A percentile compares a stretch with the other conserved stretches of the same genome.
These are phyloP conservation scores for Quercus agrifolia DNA, from an alignment of 306 rosid species.

Conservation along the genomic window DNA sequence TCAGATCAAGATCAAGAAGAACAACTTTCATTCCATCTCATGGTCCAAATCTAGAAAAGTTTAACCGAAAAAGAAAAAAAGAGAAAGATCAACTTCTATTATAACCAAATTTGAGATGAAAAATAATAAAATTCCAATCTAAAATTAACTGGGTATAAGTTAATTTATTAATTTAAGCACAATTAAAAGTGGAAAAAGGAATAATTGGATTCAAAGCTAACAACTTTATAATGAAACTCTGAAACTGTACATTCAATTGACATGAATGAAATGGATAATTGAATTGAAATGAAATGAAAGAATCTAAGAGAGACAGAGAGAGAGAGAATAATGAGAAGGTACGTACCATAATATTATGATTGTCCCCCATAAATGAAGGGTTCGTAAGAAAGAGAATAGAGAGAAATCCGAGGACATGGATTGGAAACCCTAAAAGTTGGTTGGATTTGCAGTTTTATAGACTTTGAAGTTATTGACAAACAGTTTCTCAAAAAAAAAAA, in stretches of 20 bases:
- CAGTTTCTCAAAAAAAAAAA: neutral
- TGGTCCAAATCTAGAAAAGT: conserved; percentile 27
- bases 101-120: conserved; percentile 3
- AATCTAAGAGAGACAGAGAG: neutral
- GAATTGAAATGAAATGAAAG: neutral
- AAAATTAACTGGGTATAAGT: conserved; percentile 11
- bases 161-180: neutral
- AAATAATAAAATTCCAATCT: conserved; percentile 22
- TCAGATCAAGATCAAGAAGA: conserved; percentile 24
- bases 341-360: conserved; percentile 34
- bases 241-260: neutral
- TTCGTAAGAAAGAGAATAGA: neutral
- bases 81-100: conserved; percentile 19
- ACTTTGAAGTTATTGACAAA: neutral
- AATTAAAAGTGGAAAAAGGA: neutral
- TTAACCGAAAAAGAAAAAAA: neutral
- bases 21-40: conserved; percentile 26
- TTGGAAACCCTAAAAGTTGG: conserved; percentile 47
- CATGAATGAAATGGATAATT: neutral
- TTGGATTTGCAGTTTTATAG: conserved; percentile 30
- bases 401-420: conserved; percentile 21
- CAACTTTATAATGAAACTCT: neutral
- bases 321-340: conserved; percentile 11
- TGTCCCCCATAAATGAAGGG: conserved; percentile 39
- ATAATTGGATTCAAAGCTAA: neutral